Evolutionary conservation across 2,329 filamentous ascomycete species (phyloP).

Genomic region (Ambrosiella xylebori): DNA sequence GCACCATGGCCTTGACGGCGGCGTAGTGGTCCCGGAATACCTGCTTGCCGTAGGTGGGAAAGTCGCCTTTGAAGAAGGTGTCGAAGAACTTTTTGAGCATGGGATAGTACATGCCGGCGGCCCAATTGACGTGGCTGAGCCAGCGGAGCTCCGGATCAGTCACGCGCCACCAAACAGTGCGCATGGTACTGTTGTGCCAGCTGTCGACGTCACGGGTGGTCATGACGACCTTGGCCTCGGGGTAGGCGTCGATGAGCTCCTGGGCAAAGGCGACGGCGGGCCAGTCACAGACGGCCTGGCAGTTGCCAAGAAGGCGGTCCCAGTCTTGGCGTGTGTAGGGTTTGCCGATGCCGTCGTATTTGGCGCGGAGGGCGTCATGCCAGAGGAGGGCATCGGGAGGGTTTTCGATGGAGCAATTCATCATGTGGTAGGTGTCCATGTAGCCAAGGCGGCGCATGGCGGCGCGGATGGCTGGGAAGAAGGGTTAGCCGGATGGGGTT

Average conservation of each 20-base stretch:
- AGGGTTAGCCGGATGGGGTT: not conserved
- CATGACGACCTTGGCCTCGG: slow-evolving; percentile 54
- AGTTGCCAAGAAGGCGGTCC: slow-evolving; percentile 45
- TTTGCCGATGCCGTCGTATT: slow-evolving; percentile 36
- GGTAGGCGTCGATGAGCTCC: slow-evolving; percentile 54
- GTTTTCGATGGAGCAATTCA: slow-evolving; percentile 15
- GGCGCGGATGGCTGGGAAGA: slow-evolving; percentile 36
- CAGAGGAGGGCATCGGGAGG: slow-evolving; percentile 10
- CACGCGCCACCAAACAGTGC: slow-evolving; percentile 33
- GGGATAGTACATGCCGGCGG: slow-evolving; percentile 36
- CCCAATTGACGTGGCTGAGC: slow-evolving; percentile 31
- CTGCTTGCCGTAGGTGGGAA: slow-evolving; percentile 46
- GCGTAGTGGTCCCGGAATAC: slow-evolving; percentile 32
- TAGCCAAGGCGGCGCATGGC: slow-evolving; percentile 51
- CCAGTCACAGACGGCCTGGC: slow-evolving; percentile 53
- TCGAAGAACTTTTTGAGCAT: slow-evolving; percentile 56
- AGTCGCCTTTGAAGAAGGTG: slow-evolving; percentile 50
- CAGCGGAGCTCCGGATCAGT: slow-evolving; percentile 29
- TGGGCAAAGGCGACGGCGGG: slow-evolving; percentile 50
- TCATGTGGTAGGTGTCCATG: slow-evolving; percentile 54
- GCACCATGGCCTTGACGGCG: slow-evolving; percentile 20
- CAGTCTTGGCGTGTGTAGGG: slow-evolving; percentile 48
- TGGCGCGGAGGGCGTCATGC: slow-evolving; percentile 20
- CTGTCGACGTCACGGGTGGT: slow-evolving; percentile 49
- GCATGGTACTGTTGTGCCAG: slow-evolving; percentile 45